These are phyloP conservation scores for Tardiomyces depauwii DNA, from an alignment of 1,139 yeast species.

Conservation along the genomic window DNA sequence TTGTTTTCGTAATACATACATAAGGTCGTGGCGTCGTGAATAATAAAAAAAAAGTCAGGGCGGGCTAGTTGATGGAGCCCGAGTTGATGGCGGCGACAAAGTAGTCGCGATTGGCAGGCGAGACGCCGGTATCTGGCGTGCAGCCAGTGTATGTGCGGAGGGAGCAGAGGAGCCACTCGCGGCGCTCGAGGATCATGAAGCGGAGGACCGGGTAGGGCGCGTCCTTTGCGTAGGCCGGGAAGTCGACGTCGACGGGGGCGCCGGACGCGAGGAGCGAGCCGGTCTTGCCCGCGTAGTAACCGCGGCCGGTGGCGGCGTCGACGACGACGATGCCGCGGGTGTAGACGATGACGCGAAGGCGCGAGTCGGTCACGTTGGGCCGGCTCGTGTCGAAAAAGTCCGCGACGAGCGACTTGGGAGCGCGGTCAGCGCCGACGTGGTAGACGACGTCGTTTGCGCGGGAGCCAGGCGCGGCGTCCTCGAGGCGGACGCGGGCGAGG, in stretches of 20 bases:
- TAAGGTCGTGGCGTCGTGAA: neutral
- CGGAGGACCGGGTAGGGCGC: neutral
- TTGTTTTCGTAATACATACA: neutral
- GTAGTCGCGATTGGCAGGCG: neutral
- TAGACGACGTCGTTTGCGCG: constrained; percentile 10
- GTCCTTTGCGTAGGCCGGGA: neutral
- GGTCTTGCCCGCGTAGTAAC: neutral
- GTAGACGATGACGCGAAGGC: neutral
- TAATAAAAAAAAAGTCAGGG: neutral
- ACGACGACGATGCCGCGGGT: neutral
- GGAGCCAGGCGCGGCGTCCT: constrained; percentile 8
- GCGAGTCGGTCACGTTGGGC: neutral
- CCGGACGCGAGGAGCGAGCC: neutral
- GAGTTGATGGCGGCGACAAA: neutral
- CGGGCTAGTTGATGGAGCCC: neutral
- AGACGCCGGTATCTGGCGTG: neutral
- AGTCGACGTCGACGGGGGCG: neutral
- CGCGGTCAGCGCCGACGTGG: constrained; percentile 4
- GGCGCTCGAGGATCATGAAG: neutral
- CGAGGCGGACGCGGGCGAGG: constrained; percentile 10
- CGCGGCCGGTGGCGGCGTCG: neutral
- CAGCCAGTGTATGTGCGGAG: neutral
- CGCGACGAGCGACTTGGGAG: neutral
- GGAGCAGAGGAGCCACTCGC: neutral
- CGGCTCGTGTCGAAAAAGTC: neutral